Conservation (phyloP, 2,329 filamentous ascomycete genomes). For the Pyrenochaeta sp. region DNA sequence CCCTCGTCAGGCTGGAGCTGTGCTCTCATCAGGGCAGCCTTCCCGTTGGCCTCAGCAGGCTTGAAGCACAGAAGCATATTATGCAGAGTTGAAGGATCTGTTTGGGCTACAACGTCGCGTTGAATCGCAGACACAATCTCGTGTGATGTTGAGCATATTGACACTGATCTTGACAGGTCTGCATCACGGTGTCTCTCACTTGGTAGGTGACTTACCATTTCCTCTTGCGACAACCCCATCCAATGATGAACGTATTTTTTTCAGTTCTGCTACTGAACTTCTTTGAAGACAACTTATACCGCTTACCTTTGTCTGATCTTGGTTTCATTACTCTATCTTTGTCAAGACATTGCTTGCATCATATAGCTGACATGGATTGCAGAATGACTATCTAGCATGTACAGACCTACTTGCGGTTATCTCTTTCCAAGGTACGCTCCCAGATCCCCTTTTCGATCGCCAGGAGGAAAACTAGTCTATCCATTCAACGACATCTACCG, state of each 20-base stretch:
- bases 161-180: not conserved
- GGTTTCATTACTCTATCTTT: slow-evolving; percentile 6
- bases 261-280: slow-evolving; percentile 70
- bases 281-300: slow-evolving; percentile 66
- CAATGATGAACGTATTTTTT: slow-evolving; percentile 53
- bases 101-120: no score
- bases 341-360: slow-evolving; percentile 4
- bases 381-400: slow-evolving; percentile 6
- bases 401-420: no score
- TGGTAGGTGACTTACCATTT: slow-evolving; percentile 22
- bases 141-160: not conserved
- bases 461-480: slow-evolving; percentile 69
- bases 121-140: no score
- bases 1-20: not conserved
- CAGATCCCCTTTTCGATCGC: slow-evolving; percentile 28
- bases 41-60: no score
- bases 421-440: slow-evolving; percentile 29
- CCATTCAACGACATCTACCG: slow-evolving; percentile 68
- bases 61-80: no score
- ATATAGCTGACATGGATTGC: slow-evolving; percentile 23
- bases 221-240: slow-evolving; percentile 7
- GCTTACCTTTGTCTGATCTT: slow-evolving; percentile 63
- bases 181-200: not conserved
- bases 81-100: no score
- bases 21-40: not conserved